Evolutionary conservation across 495 filamentous ascomycete species (phyloP).

Genomic region (Neurospora sp.): DNA sequence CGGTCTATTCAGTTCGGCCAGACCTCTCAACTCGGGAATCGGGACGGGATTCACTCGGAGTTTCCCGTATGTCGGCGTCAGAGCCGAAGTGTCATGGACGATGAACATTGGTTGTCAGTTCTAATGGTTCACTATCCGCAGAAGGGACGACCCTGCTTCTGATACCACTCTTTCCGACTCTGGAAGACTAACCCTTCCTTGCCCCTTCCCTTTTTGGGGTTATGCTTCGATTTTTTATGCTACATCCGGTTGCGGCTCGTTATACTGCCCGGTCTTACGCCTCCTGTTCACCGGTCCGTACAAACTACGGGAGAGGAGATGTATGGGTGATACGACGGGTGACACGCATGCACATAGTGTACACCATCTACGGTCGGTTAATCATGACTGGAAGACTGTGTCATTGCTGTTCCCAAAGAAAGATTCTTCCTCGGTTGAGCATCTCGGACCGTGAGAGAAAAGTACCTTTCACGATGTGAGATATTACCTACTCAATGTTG

Average conservation of each 20-base stretch:
- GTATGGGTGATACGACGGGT: neutral
- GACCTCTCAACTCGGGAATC: neutral
- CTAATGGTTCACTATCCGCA: neutral
- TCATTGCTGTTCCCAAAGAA: neutral
- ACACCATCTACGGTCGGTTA: neutral
- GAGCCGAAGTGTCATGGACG: neutral
- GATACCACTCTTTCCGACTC: neutral
- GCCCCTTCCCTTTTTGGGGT: neutral
- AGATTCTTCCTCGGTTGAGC: neutral
- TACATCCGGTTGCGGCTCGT: neutral
- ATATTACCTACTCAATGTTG: neutral
- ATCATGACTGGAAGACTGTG: neutral
- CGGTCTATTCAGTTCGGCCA: neutral
- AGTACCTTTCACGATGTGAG: neutral
- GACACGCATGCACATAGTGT: neutral
- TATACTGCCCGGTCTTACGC: neutral
- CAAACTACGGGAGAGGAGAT: neutral
- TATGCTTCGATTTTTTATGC: neutral
- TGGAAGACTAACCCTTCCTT: neutral
- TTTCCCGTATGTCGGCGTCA: neutral
- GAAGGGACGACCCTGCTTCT: neutral
- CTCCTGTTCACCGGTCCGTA: neutral
- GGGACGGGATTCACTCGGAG: neutral
- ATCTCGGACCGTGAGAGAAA: neutral
- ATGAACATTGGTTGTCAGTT: neutral